phyloP scores from a whole-genome alignment of 257 asterid species.

The Lithospermum erythrorhizon region DNA sequence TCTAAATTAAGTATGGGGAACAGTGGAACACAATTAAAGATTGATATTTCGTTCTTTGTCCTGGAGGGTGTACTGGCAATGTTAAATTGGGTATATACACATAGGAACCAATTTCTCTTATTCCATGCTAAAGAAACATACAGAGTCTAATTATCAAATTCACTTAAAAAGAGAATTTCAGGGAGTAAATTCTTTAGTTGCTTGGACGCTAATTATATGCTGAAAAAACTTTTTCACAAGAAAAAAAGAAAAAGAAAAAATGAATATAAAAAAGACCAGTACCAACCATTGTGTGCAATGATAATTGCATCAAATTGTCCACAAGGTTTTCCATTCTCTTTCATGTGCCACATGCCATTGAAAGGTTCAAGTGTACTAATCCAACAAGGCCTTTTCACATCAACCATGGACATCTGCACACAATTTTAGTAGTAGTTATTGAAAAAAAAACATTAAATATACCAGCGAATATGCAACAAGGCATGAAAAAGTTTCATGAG shows the following conservation, averaged over 20 bases:
- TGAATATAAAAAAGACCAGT: not conserved
- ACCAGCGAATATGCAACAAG: not conserved
- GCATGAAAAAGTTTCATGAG: too few relatives aligned
- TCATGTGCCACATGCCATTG: slow-evolving; percentile 81
- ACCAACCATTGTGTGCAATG: slow-evolving; percentile 87
- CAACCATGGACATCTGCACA: slow-evolving; percentile 54
- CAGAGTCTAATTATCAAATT: not conserved
- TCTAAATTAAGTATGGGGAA: not conserved
- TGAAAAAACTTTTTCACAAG: not conserved
- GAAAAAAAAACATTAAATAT: not conserved
- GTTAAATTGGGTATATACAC: not conserved
- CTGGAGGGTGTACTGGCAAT: not conserved
- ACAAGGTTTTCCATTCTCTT: slow-evolving; percentile 75
- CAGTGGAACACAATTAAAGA: too few relatives aligned
- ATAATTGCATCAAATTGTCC: slow-evolving; percentile 86
- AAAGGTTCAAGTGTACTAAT: slow-evolving; percentile 72
- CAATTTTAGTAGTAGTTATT: not conserved
- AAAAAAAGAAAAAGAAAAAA: not conserved
- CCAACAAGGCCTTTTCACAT: slow-evolving; percentile 89
- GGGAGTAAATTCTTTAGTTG: not conserved
- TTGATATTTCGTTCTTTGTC: too few relatives aligned
- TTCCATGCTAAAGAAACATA: not conserved
- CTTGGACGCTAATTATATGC: not conserved
- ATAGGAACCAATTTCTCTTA: not conserved
- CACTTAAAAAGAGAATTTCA: not conserved